Conservation (phyloP, 768 basidiomycete species). For the Xerocomus brunneocitrinus region DNA sequence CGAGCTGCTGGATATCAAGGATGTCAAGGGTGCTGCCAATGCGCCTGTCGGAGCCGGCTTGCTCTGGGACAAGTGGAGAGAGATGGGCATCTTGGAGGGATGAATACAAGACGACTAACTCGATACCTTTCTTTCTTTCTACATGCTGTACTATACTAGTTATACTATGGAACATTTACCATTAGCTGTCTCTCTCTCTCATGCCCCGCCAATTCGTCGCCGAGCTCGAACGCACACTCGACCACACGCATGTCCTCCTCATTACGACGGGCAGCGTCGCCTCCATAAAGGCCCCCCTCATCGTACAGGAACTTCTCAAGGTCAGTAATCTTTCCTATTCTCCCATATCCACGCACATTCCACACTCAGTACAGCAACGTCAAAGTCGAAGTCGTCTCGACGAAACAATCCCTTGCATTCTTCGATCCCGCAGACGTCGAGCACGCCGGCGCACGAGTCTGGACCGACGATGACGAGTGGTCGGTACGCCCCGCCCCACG, state of each 20-base stretch:
- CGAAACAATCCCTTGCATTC: slow-evolving; percentile 73
- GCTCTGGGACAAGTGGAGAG: slow-evolving; percentile 87
- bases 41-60: slow-evolving; percentile 67
- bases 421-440: slow-evolving; percentile 55
- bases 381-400: slow-evolving; percentile 79
- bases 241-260: slow-evolving; percentile 61
- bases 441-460: slow-evolving; percentile 56
- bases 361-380: slow-evolving; percentile 64
- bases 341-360: not conserved
- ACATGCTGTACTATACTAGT: slow-evolving; percentile 14
- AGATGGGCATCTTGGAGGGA: slow-evolving; percentile 68
- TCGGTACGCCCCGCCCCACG: slow-evolving; percentile 50
- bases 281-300: slow-evolving; percentile 88
- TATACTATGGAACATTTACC: not conserved
- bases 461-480: slow-evolving; percentile 95
- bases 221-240: slow-evolving; percentile 22
- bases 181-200: not conserved
- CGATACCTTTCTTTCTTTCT: not conserved
- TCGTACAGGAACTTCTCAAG: slow-evolving; percentile 68
- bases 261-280: slow-evolving; percentile 95
- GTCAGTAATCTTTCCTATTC: slow-evolving; percentile 40
- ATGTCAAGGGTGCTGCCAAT: slow-evolving; percentile 68
- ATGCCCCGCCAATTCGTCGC: slow-evolving; percentile 23
- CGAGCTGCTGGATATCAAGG: slow-evolving; percentile 83
- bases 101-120: slow-evolving; percentile 1